These are phyloP conservation scores for Ananas comosus DNA, from an alignment of 176 grass and related monocot species.

Conservation along the genomic window DNA sequence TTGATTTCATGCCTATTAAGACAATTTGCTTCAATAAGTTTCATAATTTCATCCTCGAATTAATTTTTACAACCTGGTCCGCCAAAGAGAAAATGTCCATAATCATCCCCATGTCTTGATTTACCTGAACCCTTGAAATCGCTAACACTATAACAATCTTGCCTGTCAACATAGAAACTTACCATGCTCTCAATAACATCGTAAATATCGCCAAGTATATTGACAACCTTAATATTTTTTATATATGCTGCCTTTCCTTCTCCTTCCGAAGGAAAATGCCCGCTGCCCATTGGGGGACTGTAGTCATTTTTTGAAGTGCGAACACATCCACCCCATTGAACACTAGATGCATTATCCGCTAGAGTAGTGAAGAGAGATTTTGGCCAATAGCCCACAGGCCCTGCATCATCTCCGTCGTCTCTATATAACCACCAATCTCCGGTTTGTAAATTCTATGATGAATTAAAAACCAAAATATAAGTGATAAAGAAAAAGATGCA, in stretches of 20 bases:
- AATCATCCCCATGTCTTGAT: not conserved
- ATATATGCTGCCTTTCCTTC: not conserved
- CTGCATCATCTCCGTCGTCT: not conserved
- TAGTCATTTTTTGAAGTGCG: not conserved
- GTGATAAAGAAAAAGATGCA: no score
- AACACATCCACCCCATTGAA: not conserved
- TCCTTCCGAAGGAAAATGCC: not conserved
- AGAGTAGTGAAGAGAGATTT: constrained; percentile 4
- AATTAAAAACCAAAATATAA: not conserved
- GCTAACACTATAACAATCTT: not conserved
- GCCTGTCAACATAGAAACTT: not conserved
- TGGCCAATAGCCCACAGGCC: constrained; percentile 1
- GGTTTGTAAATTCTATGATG: not conserved
- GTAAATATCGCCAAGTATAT: not conserved
- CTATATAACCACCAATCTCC: constrained; percentile 4
- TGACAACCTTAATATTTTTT: not conserved
- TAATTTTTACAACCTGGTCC: not conserved
- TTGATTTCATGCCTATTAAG: no score
- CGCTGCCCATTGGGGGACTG: constrained; percentile 7
- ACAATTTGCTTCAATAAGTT: no score
- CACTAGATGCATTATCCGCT: not conserved
- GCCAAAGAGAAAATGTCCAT: not conserved
- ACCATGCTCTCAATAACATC: not conserved
- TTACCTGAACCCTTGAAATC: not conserved
- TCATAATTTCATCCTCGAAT: not conserved